A percentile compares a stretch with the other conserved stretches of the same genome.
Conservation (phyloP, 2,329 filamentous ascomycete genomes). For the Pseudogymnoascus sp. region DNA sequence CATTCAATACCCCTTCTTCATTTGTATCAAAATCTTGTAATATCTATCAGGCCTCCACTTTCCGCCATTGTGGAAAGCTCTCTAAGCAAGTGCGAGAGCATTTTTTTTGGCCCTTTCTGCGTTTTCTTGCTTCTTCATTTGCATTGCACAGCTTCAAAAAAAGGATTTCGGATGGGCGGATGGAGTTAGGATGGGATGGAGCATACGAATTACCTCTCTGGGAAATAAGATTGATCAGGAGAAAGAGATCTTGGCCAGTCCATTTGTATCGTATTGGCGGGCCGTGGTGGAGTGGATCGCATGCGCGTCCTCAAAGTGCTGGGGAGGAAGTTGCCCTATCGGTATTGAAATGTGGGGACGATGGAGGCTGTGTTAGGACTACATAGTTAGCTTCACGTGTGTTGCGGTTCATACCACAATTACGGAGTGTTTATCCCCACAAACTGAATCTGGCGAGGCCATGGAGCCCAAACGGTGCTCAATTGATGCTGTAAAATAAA, state of each 20-base stretch:
- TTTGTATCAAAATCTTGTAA: slow-evolving; percentile 7
- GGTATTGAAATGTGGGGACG: slow-evolving; percentile 2
- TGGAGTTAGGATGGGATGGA: not conserved
- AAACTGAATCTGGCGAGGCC: not conserved
- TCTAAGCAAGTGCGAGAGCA: slow-evolving; percentile 3
- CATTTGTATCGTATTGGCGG: slow-evolving; percentile 4
- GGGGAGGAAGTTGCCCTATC: slow-evolving; percentile 2
- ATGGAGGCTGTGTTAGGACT: slow-evolving; percentile 6
- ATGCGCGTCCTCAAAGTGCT: not conserved
- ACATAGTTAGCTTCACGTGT: slow-evolving; percentile 4
- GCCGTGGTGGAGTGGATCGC: slow-evolving; percentile 6
- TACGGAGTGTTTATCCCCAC: not conserved
- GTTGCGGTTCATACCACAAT: slow-evolving; percentile 1
- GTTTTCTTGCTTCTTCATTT: not conserved
- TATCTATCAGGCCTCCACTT: not conserved
- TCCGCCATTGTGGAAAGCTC: not conserved
- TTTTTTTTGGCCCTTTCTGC: not conserved
- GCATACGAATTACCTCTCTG: not conserved
- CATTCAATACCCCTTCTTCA: slow-evolving; percentile 3
- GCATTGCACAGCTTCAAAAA: slow-evolving; percentile 3
- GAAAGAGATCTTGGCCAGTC: not conserved
- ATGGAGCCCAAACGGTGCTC: not conserved
- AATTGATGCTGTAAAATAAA: not conserved
- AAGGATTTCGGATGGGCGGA: not conserved
- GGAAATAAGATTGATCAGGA: not conserved